Conservation (phyloP, 1,284 basidiomycete genomes). For the Puccinia brachypodii region DNA sequence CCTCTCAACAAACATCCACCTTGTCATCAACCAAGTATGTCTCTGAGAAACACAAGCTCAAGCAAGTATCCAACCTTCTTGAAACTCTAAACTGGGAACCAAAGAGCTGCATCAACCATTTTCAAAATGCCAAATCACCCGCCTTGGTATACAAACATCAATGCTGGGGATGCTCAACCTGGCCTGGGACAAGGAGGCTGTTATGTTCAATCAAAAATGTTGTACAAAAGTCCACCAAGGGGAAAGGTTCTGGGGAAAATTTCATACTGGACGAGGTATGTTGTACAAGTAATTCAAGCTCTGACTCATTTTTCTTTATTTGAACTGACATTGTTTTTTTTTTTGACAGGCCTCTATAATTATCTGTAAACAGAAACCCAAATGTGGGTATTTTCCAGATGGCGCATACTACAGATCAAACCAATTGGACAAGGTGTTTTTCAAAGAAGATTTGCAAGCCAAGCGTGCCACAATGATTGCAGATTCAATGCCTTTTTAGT, state of each 20-base stretch:
- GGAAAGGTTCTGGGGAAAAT: neutral
- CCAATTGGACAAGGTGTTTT: neutral
- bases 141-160: neutral
- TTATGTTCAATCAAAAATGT: neutral
- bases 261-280: slow-evolving; percentile 5
- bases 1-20: no score
- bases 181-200: neutral
- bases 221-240: neutral
- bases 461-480: neutral
- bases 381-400: neutral
- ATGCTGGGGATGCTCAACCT: neutral
- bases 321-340: neutral
- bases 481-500: slow-evolving; percentile 1
- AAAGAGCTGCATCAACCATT: neutral
- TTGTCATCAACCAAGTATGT: no score
- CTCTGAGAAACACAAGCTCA: neutral
- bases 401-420: neutral
- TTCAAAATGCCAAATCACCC: neutral
- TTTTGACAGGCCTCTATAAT: neutral
- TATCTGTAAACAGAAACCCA: neutral
- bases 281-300: neutral
- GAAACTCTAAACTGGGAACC: neutral
- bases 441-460: neutral
- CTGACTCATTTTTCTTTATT: neutral
- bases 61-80: neutral